Conservation (phyloP, 495 filamentous ascomycete species). For the Terfezia claveryi region DNA sequence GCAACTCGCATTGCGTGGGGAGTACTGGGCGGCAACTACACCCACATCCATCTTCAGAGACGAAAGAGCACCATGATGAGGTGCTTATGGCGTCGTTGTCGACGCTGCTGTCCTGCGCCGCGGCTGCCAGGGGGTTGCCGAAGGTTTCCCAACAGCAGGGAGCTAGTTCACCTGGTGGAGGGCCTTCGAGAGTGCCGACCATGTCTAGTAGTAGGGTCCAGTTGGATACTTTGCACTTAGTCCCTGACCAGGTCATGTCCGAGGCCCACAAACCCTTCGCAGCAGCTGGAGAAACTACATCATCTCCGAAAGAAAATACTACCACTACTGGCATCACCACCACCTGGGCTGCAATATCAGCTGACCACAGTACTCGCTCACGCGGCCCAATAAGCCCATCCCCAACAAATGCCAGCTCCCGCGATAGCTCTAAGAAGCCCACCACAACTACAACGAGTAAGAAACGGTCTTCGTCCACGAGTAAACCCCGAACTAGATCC, state of each 20-base stretch:
- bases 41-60: slow-evolving; percentile 22
- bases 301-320: not conserved
- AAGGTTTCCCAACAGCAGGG: slow-evolving; percentile 27
- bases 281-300: not conserved
- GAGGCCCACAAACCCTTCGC: not conserved
- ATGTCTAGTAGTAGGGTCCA: slow-evolving; percentile 3
- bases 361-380: not conserved
- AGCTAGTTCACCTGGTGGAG: not conserved
- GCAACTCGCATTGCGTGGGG: not conserved
- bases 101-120: slow-evolving; percentile 81
- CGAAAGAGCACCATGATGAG: slow-evolving; percentile 56
- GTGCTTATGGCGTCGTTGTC: slow-evolving; percentile 79
- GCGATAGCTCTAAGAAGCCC: not conserved
- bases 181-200: not conserved
- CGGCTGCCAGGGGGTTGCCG: slow-evolving; percentile 51
- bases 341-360: not conserved
- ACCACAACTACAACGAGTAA: not conserved
- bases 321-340: not conserved
- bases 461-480: not conserved
- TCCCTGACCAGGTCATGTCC: slow-evolving; percentile 14
- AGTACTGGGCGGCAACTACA: slow-evolving; percentile 18
- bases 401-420: not conserved
- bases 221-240: slow-evolving; percentile 24
- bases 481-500: not conserved
- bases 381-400: too few relatives aligned